phyloP scores from a whole-genome alignment of 2,329 filamentous ascomycete species.

The Trichoderma sp. region DNA sequence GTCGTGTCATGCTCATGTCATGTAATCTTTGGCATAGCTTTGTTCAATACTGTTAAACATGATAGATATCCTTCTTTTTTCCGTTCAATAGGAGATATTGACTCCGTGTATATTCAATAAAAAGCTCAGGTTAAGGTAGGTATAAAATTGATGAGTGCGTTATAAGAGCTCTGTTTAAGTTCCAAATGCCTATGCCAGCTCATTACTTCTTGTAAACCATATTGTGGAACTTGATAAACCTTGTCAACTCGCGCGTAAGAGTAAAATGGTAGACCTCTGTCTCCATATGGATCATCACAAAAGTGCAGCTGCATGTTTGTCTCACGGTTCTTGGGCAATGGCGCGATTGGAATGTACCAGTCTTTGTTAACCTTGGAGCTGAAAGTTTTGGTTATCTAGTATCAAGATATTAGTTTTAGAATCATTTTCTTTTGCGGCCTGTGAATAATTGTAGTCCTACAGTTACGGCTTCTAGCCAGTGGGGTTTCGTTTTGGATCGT shows the following conservation, averaged over 20 bases:
- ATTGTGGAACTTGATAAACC: neutral
- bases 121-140: too few relatives aligned
- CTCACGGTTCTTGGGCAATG: neutral
- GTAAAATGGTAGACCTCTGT: neutral
- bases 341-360: neutral
- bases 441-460: too few relatives aligned
- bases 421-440: too few relatives aligned
- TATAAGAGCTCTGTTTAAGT: neutral
- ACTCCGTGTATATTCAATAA: too few relatives aligned
- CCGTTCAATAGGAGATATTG: too few relatives aligned
- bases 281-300: neutral
- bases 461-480: too few relatives aligned
- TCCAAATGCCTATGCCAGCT: neutral
- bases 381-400: neutral
- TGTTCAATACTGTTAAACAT: neutral
- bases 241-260: neutral
- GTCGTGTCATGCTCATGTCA: neutral
- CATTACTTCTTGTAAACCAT: neutral
- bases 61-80: neutral
- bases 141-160: too few relatives aligned
- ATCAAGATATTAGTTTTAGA: neutral
- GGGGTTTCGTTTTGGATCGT: too few relatives aligned
- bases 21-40: neutral
- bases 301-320: neutral
- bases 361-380: too few relatives aligned